Evolutionary conservation across 2,329 filamentous ascomycete genomes (phyloP).

Genomic region (Triangularia verruculosa): DNA sequence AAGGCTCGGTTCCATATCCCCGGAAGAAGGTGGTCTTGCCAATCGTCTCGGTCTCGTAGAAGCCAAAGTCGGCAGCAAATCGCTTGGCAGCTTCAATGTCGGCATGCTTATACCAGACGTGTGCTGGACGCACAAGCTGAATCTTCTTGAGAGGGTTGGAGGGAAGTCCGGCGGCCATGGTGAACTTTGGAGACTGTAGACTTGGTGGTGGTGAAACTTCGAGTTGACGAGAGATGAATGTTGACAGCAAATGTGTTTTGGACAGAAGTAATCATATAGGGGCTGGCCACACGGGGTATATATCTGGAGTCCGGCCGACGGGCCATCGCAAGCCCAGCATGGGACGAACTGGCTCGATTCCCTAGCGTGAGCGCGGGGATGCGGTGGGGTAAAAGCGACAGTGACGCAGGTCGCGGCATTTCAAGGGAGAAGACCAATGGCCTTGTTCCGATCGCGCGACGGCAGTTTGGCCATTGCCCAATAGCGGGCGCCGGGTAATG

Average conservation of each 20-base stretch:
- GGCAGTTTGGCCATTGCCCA: conserved; percentile 6
- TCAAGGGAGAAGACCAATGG: conserved; percentile 1
- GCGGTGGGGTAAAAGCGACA: conserved; percentile 18
- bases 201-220: not conserved
- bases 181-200: not conserved
- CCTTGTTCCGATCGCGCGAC: not conserved
- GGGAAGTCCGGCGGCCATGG: conserved; percentile 16
- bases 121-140: conserved; percentile 39
- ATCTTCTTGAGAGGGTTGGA: conserved; percentile 30
- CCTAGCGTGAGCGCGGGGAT: conserved; percentile 11
- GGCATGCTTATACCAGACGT: conserved; percentile 48
- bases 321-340: not conserved
- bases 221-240: not conserved
- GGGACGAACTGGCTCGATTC: not conserved
- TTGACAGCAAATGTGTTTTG: not conserved
- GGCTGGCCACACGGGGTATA: conserved; percentile 13
- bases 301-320: conserved; percentile 22
- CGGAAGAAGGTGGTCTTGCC: conserved; percentile 54
- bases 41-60: conserved; percentile 37
- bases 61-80: conserved; percentile 50
- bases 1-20: conserved; percentile 60
- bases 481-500: conserved; percentile 20
- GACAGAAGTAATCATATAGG: not conserved
- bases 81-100: conserved; percentile 40
- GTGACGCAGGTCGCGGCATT: conserved; percentile 15